Percentiles rank a stretch among this genome's conserved stretches.
phyloP scores from a whole-genome alignment of 306 rosid genomes.

The Corylus heterophylla region DNA sequence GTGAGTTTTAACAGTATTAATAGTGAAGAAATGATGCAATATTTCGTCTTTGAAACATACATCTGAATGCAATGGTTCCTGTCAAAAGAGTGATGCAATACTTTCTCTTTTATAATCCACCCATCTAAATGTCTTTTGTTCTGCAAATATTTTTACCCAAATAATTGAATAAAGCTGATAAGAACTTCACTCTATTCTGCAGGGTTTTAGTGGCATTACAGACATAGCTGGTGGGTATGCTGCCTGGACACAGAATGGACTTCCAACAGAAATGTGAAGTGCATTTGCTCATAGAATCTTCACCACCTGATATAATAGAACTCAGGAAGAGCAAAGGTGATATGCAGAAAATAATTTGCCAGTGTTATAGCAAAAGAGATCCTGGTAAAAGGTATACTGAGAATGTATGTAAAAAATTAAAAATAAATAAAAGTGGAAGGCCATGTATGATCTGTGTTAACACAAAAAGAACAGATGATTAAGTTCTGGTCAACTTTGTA shows the following conservation, averaged over 20 bases:
- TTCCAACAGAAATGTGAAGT: slow-evolving; percentile 63
- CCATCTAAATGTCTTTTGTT: background rate
- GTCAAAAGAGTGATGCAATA: background rate
- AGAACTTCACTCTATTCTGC: slow-evolving; percentile 12
- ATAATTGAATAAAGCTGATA: slow-evolving; percentile 10
- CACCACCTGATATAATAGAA: background rate
- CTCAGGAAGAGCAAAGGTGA: background rate
- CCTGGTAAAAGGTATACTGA: background rate
- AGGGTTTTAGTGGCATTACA: slow-evolving; percentile 79
- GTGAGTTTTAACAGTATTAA: too few relatives aligned
- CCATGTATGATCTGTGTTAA: background rate
- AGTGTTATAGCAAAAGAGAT: background rate
- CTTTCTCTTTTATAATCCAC: too few relatives aligned
- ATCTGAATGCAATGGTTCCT: too few relatives aligned
- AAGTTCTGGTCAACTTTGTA: background rate
- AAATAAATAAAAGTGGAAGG: background rate
- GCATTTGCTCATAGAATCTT: slow-evolving; percentile 30
- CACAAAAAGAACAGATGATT: background rate
- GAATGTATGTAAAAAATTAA: background rate
- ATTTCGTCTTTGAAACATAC: too few relatives aligned
- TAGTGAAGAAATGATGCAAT: too few relatives aligned
- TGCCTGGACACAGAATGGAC: slow-evolving; percentile 76
- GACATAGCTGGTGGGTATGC: slow-evolving; percentile 92
- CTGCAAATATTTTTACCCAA: slow-evolving; percentile 15
- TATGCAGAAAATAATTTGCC: slow-evolving; percentile 6